Conservation (phyloP, 2,329 filamentous ascomycete genomes). For the Aureobasidium sp. region DNA sequence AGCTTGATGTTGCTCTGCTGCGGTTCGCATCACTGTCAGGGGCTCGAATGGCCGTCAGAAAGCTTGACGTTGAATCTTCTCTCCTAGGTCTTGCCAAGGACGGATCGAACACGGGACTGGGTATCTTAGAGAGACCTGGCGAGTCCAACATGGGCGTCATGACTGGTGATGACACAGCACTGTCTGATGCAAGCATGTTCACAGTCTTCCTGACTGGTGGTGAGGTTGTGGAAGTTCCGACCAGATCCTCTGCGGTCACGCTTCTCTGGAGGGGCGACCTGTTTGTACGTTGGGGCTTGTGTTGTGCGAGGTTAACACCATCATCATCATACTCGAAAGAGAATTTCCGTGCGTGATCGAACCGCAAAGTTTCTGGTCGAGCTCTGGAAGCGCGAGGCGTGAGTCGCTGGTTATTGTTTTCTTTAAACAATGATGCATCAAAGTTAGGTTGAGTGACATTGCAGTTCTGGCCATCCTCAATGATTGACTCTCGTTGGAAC, state of each 20-base stretch:
- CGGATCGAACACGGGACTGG: conserved; percentile 34
- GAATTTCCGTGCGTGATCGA: conserved; percentile 29
- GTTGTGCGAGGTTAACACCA: not conserved
- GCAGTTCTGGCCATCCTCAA: too few relatives aligned
- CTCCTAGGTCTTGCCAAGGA: conserved; percentile 31
- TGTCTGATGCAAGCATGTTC: not conserved
- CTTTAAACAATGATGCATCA: not conserved
- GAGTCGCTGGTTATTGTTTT: not conserved
- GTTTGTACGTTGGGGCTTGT: not conserved
- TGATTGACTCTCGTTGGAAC: too few relatives aligned
- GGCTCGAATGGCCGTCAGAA: conserved; percentile 27
- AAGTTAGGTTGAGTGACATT: not conserved
- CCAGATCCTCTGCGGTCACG: not conserved
- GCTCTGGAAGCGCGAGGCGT: not conserved
- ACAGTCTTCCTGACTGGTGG: too few relatives aligned
- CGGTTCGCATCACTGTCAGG: conserved; percentile 24
- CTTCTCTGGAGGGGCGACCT: not conserved
- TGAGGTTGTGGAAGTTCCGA: not conserved
- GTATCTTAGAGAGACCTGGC: conserved; percentile 33
- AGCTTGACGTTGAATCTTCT: conserved; percentile 33
- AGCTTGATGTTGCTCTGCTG: conserved; percentile 25
- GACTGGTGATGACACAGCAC: not conserved
- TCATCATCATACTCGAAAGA: conserved; percentile 41
- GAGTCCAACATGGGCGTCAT: not conserved
- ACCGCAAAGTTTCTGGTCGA: not conserved